Evolutionary conservation across 257 asterid genomes (phyloP), one percentile per base, ranked within the genome.

Genomic region (Anisodus tanguticus): DNA sequence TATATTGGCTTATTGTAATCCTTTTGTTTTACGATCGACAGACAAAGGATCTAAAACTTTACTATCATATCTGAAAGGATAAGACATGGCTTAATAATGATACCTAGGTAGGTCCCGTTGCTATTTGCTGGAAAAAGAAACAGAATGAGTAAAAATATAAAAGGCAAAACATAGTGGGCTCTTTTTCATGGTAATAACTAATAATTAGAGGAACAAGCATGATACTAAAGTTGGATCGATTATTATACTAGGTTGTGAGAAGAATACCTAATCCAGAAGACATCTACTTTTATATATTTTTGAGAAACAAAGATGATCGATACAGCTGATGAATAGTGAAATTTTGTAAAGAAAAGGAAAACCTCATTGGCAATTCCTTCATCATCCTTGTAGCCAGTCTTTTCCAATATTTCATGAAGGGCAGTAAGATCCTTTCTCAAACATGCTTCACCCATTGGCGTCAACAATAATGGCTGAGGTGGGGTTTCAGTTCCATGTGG

Each of bases 311-410:
- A 51, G 47, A 49, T 49, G 0, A 51, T 76, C 22, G 59, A 51
- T 51, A 76, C 47, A 13, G 53, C 51, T 64, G 47, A 82, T 15
- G 84, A 82, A 49, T 53, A 64, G 66, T 17, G n/a, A 31, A 63
- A 51, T 63, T 66, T 3, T 16, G 64, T 26, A 62, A 62, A 53
- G 17, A 19, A 31, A 81, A 63, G 53, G 37, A 62, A 59, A 51
- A 92, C 98, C 98, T 95, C 98, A 7, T 93, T 93, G 41, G 96
- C 93, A 7, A 93, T 88, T 84, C 98, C 98, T 88, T 95, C 98
- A 16, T 95, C 98, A 74, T 95, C 97, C 85, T 93, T 93, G 85
- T 95, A 95, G 17, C 96, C 96, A 51, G 83, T 84, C 85, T 95
- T 92, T 6, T 95, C 98, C 90, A 93, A 64, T 84, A 92, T 90